Evolutionary conservation across 192 early-diverging fungal genomes (phyloP), one percentile per base, ranked within the genome.

Genomic region (Coemansia sp.): DNA sequence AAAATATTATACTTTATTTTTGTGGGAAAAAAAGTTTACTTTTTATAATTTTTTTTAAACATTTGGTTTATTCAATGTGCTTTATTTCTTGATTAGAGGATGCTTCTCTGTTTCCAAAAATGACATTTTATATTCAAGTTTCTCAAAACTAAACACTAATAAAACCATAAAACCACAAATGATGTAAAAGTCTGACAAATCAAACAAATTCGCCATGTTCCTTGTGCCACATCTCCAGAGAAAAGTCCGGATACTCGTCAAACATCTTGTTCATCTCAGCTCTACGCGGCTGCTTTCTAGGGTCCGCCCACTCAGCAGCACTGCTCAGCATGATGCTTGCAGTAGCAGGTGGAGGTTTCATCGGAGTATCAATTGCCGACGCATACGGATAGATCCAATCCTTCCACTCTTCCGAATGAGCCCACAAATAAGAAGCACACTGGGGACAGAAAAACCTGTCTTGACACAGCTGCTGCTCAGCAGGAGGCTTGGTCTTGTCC

Each of bases 201-300:
- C 72, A 65, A 33, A 66, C 61, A 55, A 67, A 74, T 54, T 75
- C 38, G 5, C 68, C 71, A 39, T 85, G 65, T 12, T 79, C 54
- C 56, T 85, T 83, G 70, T 90, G 89, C 89, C 89, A 90, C 22
- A 86, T 66, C 54, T 86, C 82, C 5, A 90, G 62, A 51, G 87
- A 87, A 43, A 60, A 71, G 5, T 74, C 38, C 2, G 86, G 87
- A 63, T 90, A 88, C 48, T 85, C 76, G 8, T 78, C 72, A 78
- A 85, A 90, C 62, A 60, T 18, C 51, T 85, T 70, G 8, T 68
- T 66, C 22, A 62, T 34, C 15, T 57, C 66, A 15, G 65, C 18
- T 22, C 51, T 64, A 2, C 28, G 52, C 2, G 61, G 54, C 35
- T 39, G 28, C 2, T 61, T 66, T 12, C 85, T 79, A 6, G 82